A percentile compares a stretch with the other conserved stretches of the same genome.
phyloP scores from a whole-genome alignment of 1,139 yeast species.

The Eremothecium coryli region DNA sequence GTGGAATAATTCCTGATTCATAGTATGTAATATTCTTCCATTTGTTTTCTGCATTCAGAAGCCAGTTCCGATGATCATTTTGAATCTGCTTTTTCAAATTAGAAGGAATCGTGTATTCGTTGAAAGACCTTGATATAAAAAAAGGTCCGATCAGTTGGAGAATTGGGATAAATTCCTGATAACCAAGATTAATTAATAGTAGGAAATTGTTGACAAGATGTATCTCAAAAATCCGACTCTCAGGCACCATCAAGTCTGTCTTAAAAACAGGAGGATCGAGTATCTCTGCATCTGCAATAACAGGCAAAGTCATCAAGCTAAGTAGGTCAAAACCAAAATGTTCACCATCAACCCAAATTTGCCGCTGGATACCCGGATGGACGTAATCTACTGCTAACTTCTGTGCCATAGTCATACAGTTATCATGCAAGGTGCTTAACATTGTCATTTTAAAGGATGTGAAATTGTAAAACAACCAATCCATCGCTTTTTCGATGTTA shows the following conservation, averaged over 20 bases:
- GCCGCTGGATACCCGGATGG: conserved; percentile 29
- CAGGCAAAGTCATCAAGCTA: neutral
- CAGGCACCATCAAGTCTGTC: conserved; percentile 18
- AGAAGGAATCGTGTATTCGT: conserved; percentile 26
- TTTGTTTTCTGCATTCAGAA: conserved; percentile 25
- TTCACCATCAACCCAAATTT: conserved; percentile 29
- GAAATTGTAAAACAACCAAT: conserved; percentile 25
- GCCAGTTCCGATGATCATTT: conserved; percentile 22
- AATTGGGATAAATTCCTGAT: conserved; percentile 23
- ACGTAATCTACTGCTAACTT: conserved; percentile 27
- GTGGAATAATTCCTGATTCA: conserved; percentile 14
- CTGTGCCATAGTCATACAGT: conserved; percentile 28
- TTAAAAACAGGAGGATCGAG: conserved; percentile 21
- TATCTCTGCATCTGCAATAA: conserved; percentile 10
- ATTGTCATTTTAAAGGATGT: conserved; percentile 22
- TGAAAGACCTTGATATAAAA: conserved; percentile 30
- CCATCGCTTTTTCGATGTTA: conserved; percentile 18
- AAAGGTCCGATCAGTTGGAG: conserved; percentile 25
- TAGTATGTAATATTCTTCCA: conserved; percentile 16
- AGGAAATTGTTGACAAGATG: conserved; percentile 21
- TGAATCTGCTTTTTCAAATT: conserved; percentile 24
- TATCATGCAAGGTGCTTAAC: conserved; percentile 27
- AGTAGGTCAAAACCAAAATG: conserved; percentile 22
- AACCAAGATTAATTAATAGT: conserved; percentile 25
- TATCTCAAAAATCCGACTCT: conserved; percentile 25